These are phyloP conservation scores for Hawksworthiomyces lignivorus DNA, from an alignment of 2,329 filamentous ascomycete species.

Conservation along the genomic window DNA sequence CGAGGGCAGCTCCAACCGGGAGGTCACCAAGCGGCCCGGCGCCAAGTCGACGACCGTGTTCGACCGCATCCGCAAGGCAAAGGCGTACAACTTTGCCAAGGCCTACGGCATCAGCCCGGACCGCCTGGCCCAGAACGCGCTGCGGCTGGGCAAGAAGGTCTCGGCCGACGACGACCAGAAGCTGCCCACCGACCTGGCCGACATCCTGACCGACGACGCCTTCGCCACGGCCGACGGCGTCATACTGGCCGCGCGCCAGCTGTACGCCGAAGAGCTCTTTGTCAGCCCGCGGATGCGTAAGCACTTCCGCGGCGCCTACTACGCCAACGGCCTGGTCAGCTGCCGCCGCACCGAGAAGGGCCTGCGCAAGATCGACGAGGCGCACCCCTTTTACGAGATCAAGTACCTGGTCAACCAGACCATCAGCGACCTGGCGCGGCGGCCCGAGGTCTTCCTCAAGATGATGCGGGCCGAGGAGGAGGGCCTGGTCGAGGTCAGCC, in stretches of 20 bases:
- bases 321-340: constrained; percentile 75
- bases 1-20: constrained; percentile 47
- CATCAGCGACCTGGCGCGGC: constrained; percentile 69
- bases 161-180: constrained; percentile 78
- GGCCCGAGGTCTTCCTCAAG: constrained; percentile 85
- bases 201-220: constrained; percentile 63
- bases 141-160: constrained; percentile 68
- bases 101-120: constrained; percentile 88
- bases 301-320: constrained; percentile 75
- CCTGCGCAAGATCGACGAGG: constrained; percentile 77
- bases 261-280: constrained; percentile 87
- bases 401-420: constrained; percentile 92
- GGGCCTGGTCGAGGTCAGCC: constrained; percentile 77
- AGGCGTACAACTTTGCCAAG: constrained; percentile 72
- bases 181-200: constrained; percentile 79
- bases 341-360: constrained; percentile 92
- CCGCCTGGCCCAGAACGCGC: constrained; percentile 77
- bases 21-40: constrained; percentile 72
- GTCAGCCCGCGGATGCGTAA: constrained; percentile 85
- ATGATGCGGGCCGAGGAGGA: constrained; percentile 98
- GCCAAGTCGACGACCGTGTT: constrained; percentile 67
- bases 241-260: constrained; percentile 69
- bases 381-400: constrained; percentile 95
- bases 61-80: constrained; percentile 75
- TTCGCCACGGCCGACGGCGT: constrained; percentile 72